Evolutionary conservation across 345 rosid genomes (phyloP).

Genomic region (Streptanthus diversifolius): DNA sequence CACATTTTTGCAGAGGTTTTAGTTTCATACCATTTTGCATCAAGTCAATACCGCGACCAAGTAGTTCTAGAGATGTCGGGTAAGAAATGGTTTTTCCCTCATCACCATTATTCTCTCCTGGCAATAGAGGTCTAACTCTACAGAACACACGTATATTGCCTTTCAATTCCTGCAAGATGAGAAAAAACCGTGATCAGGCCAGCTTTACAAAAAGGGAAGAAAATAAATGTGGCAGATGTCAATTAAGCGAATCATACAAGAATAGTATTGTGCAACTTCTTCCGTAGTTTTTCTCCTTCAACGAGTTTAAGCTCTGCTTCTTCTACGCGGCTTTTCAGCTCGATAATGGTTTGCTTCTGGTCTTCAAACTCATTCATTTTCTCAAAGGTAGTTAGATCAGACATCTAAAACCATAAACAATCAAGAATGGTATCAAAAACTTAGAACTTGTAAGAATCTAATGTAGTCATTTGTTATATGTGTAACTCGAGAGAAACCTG

Average conservation of each 20-base stretch:
- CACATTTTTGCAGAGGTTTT: not conserved
- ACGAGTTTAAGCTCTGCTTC: slow-evolving; percentile 84
- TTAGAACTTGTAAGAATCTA: not conserved
- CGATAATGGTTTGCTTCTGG: slow-evolving; percentile 63
- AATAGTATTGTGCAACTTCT: slow-evolving; percentile 91
- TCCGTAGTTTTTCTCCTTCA: slow-evolving; percentile 91
- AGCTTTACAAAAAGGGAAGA: slow-evolving; percentile 6
- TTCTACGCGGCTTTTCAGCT: slow-evolving; percentile 59
- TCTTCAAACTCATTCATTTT: slow-evolving; percentile 67
- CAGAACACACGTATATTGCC: slow-evolving; percentile 99
- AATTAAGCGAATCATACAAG: slow-evolving; percentile 28
- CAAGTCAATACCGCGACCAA: slow-evolving; percentile 78
- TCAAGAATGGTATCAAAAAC: not conserved
- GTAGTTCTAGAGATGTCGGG: slow-evolving; percentile 69
- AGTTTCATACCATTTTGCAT: slow-evolving; percentile 59
- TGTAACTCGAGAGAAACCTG: slow-evolving; percentile 41
- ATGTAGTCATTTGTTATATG: not conserved
- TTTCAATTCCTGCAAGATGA: slow-evolving; percentile 71
- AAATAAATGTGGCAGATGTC: not conserved
- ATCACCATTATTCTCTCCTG: slow-evolving; percentile 54
- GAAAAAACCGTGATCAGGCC: slow-evolving; percentile 7
- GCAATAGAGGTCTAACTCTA: slow-evolving; percentile 84
- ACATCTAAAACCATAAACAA: slow-evolving; percentile 45
- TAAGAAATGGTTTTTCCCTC: slow-evolving; percentile 59
- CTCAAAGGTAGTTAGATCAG: slow-evolving; percentile 71